A percentile compares a stretch with the other conserved stretches of the same genome.
phyloP scores from a whole-genome alignment of 2,329 filamentous ascomycete genomes.

The Fusarium piperis region DNA sequence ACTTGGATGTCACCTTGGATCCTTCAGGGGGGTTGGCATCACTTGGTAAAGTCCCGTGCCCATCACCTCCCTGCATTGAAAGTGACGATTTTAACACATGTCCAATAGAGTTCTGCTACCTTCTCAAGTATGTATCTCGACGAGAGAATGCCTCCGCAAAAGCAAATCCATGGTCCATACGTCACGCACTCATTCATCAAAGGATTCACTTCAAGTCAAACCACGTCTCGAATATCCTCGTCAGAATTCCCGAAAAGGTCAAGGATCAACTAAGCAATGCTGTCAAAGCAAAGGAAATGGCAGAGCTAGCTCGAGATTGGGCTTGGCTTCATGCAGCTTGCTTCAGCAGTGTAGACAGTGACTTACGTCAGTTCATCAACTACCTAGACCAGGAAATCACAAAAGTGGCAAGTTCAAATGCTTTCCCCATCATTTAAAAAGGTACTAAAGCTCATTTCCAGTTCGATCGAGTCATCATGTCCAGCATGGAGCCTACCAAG shows the following conservation, averaged over 20 bases:
- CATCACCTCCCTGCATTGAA: background rate
- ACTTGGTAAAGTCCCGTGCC: background rate
- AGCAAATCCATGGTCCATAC: background rate
- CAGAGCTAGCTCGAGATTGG: background rate
- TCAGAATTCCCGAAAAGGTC: background rate
- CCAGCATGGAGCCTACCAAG: background rate
- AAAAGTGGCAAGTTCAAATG: background rate
- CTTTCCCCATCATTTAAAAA: background rate
- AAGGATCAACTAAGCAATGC: background rate
- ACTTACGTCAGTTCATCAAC: conserved; percentile 1
- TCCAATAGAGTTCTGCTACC: background rate
- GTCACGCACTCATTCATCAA: conserved; percentile 5
- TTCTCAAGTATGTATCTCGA: background rate
- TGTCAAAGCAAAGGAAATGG: background rate
- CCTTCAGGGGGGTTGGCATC: background rate
- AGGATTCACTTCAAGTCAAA: background rate
- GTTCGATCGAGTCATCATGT: conserved; percentile 7
- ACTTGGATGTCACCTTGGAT: background rate
- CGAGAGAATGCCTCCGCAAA: background rate
- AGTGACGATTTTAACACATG: background rate
- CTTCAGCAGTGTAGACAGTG: background rate
- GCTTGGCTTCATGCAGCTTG: background rate
- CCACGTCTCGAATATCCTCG: background rate
- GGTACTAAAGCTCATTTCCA: background rate
- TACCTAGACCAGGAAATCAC: conserved; percentile 5